Evolutionary conservation across 768 basidiomycete genomes (phyloP).

Genomic region (Plicaturopsis crispa): DNA sequence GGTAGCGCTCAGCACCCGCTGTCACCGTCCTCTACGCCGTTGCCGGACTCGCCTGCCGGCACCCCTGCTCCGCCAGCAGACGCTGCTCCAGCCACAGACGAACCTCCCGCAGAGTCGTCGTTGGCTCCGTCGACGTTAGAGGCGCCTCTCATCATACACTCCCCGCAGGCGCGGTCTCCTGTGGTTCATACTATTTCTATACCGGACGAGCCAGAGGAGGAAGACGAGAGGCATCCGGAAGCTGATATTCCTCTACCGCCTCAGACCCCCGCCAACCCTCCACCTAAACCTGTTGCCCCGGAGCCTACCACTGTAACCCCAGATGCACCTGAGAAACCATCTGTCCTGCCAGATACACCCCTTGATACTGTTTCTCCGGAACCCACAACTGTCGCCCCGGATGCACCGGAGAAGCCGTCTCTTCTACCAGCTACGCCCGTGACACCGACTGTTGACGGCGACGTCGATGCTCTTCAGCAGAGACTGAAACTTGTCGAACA

Average conservation of each 20-base stretch:
- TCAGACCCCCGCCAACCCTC: too few species aligned
- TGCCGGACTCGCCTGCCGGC: conserved; percentile 32
- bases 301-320: neutral
- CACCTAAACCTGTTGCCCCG: neutral
- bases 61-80: conserved; percentile 12
- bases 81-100: conserved; percentile 1
- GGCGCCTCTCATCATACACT: conserved; percentile 1
- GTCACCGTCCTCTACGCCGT: conserved; percentile 35
- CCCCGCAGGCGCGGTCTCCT: neutral
- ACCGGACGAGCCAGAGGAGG: neutral
- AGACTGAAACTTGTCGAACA: conserved; percentile 67
- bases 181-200: neutral
- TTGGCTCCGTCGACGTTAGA: conserved; percentile 1
- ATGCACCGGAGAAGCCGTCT: neutral
- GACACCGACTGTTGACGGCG: conserved; percentile 9
- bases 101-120: neutral
- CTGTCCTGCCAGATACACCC: neutral
- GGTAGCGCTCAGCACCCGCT: conserved; percentile 25
- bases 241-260: neutral
- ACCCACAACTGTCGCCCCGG: neutral
- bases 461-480: conserved; percentile 55
- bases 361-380: neutral
- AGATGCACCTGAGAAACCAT: neutral
- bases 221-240: neutral
- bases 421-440: too few species aligned